Conservation (phyloP, 192 early-diverging fungal genomes). For the Coemansia sp. region DNA sequence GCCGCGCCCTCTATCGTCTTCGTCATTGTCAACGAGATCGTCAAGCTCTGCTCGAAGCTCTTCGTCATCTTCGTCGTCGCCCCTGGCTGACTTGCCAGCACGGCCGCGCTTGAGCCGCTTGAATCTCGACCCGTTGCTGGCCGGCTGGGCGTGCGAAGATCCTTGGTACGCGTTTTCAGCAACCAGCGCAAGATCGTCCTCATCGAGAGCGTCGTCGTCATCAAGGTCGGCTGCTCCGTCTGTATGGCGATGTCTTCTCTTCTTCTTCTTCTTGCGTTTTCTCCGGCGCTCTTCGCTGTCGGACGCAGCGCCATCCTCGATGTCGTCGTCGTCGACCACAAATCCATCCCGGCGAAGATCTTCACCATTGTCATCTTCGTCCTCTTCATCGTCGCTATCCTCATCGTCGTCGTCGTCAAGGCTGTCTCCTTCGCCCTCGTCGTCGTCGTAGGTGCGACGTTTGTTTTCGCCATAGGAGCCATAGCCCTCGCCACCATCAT, state of each 20-base stretch:
- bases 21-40: constrained; percentile 29
- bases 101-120: constrained; percentile 78
- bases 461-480: constrained; percentile 46
- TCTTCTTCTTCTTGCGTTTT: constrained; percentile 43
- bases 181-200: constrained; percentile 91
- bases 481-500: constrained; percentile 48
- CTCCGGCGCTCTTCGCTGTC: constrained; percentile 59
- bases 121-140: constrained; percentile 57
- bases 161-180: constrained; percentile 80
- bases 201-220: constrained; percentile 76
- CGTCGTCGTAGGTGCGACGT: constrained; percentile 24
- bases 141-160: constrained; percentile 24
- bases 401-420: constrained; percentile 47
- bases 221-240: neutral
- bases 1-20: constrained; percentile 15
- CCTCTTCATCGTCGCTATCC: constrained; percentile 62
- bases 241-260: constrained; percentile 15
- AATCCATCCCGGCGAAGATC: constrained; percentile 66
- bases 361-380: constrained; percentile 65
- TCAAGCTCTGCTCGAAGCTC: constrained; percentile 41
- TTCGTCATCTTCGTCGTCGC: constrained; percentile 55
- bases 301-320: constrained; percentile 59
- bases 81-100: constrained; percentile 47
- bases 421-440: constrained; percentile 13
- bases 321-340: constrained; percentile 74